Percentiles rank a stretch among this genome's conserved stretches.
Evolutionary conservation across 1,284 basidiomycete genomes (phyloP).

Genomic region (Malassezia arunalokei): DNA sequence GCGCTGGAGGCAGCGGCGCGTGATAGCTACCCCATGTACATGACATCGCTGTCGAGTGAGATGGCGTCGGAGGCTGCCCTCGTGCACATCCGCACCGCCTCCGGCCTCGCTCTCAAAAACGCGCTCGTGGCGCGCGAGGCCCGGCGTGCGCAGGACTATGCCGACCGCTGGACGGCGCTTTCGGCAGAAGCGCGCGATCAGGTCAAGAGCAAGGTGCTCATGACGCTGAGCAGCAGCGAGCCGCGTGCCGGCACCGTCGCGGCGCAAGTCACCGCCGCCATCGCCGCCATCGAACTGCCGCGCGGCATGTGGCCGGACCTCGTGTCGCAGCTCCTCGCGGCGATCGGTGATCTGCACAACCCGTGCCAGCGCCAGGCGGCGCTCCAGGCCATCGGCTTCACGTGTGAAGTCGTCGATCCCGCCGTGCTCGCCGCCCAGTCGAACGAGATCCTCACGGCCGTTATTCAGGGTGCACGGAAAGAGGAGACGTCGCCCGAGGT

Average conservation of each 20-base stretch:
- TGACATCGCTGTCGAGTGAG: constrained; percentile 37
- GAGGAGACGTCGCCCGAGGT: constrained; percentile 80
- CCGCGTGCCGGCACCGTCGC: constrained; percentile 71
- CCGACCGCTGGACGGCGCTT: constrained; percentile 60
- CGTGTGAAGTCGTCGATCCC: constrained; percentile 70
- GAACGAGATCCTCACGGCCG: constrained; percentile 95
- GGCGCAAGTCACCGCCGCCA: constrained; percentile 83
- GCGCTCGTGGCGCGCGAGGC: constrained; percentile 72
- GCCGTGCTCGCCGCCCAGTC: constrained; percentile 76
- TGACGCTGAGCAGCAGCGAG: constrained; percentile 64
- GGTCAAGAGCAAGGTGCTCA: constrained; percentile 77
- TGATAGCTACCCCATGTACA: constrained; percentile 40
- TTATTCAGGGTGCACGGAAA: constrained; percentile 92
- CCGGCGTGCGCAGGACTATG: constrained; percentile 50
- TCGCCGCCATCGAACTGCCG: constrained; percentile 84
- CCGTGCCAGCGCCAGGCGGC: constrained; percentile 72
- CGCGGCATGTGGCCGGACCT: constrained; percentile 76
- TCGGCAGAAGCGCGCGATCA: constrained; percentile 59
- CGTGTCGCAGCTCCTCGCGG: constrained; percentile 73
- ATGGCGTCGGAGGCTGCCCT: constrained; percentile 31
- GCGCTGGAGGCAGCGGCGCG: constrained; percentile 39
- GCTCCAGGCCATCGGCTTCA: constrained; percentile 87
- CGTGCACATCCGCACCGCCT: constrained; percentile 74
- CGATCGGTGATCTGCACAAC: constrained; percentile 68
- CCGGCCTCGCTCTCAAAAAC: constrained; percentile 94